These are phyloP conservation scores for Ajuga chamaepitys DNA, from an alignment of 257 asterid species.

Conservation along the genomic window DNA sequence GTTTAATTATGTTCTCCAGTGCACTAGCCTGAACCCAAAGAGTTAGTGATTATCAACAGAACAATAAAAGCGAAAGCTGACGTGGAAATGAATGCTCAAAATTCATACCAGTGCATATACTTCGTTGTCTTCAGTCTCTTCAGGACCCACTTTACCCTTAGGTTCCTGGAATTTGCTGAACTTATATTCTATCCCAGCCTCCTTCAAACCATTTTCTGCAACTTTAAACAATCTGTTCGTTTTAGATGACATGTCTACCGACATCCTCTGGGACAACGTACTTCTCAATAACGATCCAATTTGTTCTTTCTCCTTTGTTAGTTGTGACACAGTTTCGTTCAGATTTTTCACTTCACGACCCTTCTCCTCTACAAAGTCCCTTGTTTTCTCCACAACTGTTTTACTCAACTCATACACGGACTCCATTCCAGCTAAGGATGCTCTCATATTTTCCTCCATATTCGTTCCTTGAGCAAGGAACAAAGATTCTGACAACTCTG, in stretches of 20 bases:
- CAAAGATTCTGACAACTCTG: constrained; percentile 76
- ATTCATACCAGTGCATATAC: constrained; percentile 76
- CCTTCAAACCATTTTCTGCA: constrained; percentile 85
- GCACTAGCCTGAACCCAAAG: constrained; percentile 74
- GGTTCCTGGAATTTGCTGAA: constrained; percentile 51
- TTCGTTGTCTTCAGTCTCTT: constrained; percentile 66
- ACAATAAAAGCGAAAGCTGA: constrained; percentile 7
- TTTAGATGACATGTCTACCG: constrained; percentile 72
- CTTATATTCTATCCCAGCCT: constrained; percentile 81
- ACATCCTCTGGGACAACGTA: constrained; percentile 68
- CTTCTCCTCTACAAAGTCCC: constrained; percentile 62
- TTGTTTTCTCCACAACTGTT: constrained; percentile 59
- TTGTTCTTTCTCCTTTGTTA: constrained; percentile 84
- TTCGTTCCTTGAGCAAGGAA: constrained; percentile 86
- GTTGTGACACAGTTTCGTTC: constrained; percentile 60
- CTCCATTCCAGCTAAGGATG: constrained; percentile 89
- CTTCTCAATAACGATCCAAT: constrained; percentile 83
- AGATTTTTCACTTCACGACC: constrained; percentile 51
- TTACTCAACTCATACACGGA: constrained; percentile 72
- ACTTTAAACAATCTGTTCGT: constrained; percentile 79
- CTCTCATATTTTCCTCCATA: constrained; percentile 78
- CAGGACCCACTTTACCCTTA: constrained; percentile 32
- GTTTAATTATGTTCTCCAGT: constrained; percentile 83
- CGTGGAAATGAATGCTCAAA: not conserved
- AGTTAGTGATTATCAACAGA: constrained; percentile 15